These are phyloP conservation scores for Mycena rebaudengoi DNA, from an alignment of 768 basidiomycete species.

Conservation along the genomic window DNA sequence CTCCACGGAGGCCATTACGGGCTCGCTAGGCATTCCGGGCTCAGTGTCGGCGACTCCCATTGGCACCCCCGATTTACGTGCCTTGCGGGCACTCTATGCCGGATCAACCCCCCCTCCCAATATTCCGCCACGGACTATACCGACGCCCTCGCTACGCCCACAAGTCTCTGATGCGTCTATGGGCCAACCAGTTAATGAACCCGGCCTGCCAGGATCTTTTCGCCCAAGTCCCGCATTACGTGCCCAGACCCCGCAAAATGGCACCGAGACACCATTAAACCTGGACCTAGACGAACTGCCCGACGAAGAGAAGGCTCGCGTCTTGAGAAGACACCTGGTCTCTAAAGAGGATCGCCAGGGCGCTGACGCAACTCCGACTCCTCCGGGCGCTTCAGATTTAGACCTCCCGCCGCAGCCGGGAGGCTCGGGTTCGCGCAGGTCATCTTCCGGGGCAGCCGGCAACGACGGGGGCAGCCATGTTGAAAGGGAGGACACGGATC, in stretches of 20 bases:
- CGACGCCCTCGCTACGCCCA: constrained; percentile 28
- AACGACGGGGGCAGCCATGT: constrained; percentile 18
- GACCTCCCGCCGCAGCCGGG: constrained; percentile 39
- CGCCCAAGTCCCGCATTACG: constrained; percentile 49
- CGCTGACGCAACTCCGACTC: constrained; percentile 34
- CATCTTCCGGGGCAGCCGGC: constrained; percentile 28
- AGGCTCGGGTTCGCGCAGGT: constrained; percentile 32
- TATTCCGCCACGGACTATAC: constrained; percentile 54
- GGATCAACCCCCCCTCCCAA: constrained; percentile 67
- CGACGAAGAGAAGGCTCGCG: constrained; percentile 85
- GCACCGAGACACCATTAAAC: constrained; percentile 40
- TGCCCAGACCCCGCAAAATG: constrained; percentile 33
- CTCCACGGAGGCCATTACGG: constrained; percentile 28
- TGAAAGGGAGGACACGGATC: constrained; percentile 62
- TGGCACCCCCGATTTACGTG: constrained; percentile 72
- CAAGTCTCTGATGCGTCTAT: constrained; percentile 23
- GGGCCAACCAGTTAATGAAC: constrained; percentile 23
- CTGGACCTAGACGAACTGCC: constrained; percentile 68
- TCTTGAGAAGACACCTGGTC: constrained; percentile 84
- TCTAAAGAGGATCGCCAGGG: constrained; percentile 69
- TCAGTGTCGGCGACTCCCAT: constrained; percentile 49
- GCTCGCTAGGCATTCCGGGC: constrained; percentile 37
- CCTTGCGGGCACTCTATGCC: constrained; percentile 70
- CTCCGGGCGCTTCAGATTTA: constrained; percentile 36
- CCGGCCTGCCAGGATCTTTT: constrained; percentile 26